These are phyloP conservation scores for Arxiozyma heterogenica DNA, from an alignment of 1,139 yeast species.

Conservation along the genomic window DNA sequence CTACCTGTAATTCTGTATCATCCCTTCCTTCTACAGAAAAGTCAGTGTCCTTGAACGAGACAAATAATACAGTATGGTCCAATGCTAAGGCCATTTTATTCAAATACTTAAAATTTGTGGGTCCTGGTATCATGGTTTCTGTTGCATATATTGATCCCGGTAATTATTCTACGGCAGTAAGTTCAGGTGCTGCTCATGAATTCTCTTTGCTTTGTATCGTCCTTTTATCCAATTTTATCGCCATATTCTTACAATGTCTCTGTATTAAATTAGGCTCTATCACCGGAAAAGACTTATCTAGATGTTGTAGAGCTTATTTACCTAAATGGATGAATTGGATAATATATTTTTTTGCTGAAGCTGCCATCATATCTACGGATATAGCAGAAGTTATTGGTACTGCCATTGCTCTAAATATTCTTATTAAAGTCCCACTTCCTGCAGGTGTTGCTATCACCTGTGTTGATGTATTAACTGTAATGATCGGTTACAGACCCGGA, in stretches of 20 bases:
- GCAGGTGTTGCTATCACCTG: slow-evolving; percentile 72
- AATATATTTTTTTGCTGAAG: slow-evolving; percentile 63
- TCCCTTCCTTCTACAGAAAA: neutral
- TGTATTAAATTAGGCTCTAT: slow-evolving; percentile 73
- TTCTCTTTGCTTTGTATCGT: slow-evolving; percentile 59
- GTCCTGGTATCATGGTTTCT: slow-evolving; percentile 68
- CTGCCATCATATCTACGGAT: slow-evolving; percentile 77
- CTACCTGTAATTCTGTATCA: neutral
- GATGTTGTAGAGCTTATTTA: slow-evolving; percentile 53
- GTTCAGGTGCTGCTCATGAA: slow-evolving; percentile 65
- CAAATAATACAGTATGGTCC: neutral
- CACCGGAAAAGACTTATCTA: slow-evolving; percentile 69
- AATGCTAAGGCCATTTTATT: slow-evolving; percentile 17
- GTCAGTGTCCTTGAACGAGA: neutral
- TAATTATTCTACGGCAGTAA: slow-evolving; percentile 69
- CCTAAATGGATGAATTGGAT: slow-evolving; percentile 51
- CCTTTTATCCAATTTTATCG: slow-evolving; percentile 58
- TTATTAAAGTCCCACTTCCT: slow-evolving; percentile 59
- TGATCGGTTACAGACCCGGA: slow-evolving; percentile 68
- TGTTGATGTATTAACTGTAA: slow-evolving; percentile 61
- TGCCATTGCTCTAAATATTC: slow-evolving; percentile 72
- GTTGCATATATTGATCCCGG: slow-evolving; percentile 86
- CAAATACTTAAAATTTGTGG: slow-evolving; percentile 55
- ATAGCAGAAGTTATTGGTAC: slow-evolving; percentile 82
- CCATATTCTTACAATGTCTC: slow-evolving; percentile 62